A percentile compares a stretch with the other conserved stretches of the same genome.
Evolutionary conservation across 768 basidiomycete species (phyloP).

Genomic region (Candolleomyces efflorescens): DNA sequence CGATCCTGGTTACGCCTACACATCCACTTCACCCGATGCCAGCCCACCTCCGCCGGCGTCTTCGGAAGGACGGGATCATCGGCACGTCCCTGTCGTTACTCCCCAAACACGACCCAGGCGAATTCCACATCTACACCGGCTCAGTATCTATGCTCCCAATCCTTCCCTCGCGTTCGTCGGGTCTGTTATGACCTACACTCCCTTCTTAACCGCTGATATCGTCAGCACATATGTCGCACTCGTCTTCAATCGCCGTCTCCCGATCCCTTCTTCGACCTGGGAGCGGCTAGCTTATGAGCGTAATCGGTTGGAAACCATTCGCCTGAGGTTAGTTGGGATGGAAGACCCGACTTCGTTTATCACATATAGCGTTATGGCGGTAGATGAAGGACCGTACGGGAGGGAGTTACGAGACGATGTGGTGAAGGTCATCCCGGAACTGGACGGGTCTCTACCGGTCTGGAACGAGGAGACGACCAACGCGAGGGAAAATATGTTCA

Average conservation of each 20-base stretch:
- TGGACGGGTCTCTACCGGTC: constrained; percentile 25
- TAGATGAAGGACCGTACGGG: constrained; percentile 32
- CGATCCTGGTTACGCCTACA: neutral
- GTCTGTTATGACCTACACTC: constrained; percentile 38
- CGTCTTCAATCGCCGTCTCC: constrained; percentile 30
- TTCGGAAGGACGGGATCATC: neutral
- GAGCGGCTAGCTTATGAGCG: constrained; percentile 34
- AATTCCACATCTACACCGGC: constrained; percentile 40
- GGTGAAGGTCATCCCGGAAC: constrained; percentile 22
- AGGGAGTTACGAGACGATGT: constrained; percentile 30
- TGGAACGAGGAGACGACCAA: constrained; percentile 32
- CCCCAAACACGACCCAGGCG: constrained; percentile 27
- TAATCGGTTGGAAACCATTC: constrained; percentile 26
- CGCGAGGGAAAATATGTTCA: constrained; percentile 32
- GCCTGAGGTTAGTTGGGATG: constrained; percentile 14
- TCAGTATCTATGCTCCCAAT: constrained; percentile 43
- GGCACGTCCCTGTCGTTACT: constrained; percentile 24
- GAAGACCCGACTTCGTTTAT: constrained; percentile 28
- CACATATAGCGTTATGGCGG: constrained; percentile 32
- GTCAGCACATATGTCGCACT: constrained; percentile 46
- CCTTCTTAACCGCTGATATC: constrained; percentile 46
- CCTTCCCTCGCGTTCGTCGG: constrained; percentile 45
- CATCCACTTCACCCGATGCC: neutral
- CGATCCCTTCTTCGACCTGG: constrained; percentile 29
- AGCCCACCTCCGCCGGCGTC: neutral